Base-by-base conservation (phyloP, 345 rosid species). In the Ailanthus altissimus region DNA sequence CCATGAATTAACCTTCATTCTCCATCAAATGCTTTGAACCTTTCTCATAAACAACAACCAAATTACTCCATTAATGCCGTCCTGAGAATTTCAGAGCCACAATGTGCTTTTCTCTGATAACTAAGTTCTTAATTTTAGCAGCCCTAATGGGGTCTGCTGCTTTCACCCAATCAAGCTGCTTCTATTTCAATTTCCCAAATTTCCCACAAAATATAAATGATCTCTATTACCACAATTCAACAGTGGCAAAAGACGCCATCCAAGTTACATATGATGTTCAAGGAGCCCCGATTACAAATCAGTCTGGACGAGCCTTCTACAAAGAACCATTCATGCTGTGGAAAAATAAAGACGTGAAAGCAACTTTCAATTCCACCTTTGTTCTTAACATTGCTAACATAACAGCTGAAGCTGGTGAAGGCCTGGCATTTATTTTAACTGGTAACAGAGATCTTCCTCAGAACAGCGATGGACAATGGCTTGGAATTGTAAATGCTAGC, bases 391-490 rank as follows among this genome's bases (percentile, higher is more conserved):
- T 89, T 70, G 1, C 0, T 5, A 80, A 75, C 59, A 73, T n/a
- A 50, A 89, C 92, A 3, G 2, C 5, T 67, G 85, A 80, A 0
- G 90, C 92, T 0, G 97, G 96, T 0, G 98, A 94, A 75, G 96
- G 98, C 42, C 51, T 94, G 73, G 92, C 97, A 47, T 94, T 94
- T 73, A 71, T 84, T 51, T 43, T 94, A 64, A 77, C 93, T 9
- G 81, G 64, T 0, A 50, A 80, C 50, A 2, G 0, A 3, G 0
- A 8, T 18, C 83, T 81, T 63, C 93, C 91, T 0, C 38, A 12
- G 0, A 73, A 74, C 49, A 91, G 96, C 77, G 9, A 78, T 0
- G 94, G 97, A 28, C 70, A 87, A 70, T 92, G 98, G 96, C 92
- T 92, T 0, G 88, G 96, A 43, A 67, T 91, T 2, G 89, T 90